Conservation (phyloP, 2,329 filamentous ascomycete genomes). For the Colletotrichum zoysiae region DNA sequence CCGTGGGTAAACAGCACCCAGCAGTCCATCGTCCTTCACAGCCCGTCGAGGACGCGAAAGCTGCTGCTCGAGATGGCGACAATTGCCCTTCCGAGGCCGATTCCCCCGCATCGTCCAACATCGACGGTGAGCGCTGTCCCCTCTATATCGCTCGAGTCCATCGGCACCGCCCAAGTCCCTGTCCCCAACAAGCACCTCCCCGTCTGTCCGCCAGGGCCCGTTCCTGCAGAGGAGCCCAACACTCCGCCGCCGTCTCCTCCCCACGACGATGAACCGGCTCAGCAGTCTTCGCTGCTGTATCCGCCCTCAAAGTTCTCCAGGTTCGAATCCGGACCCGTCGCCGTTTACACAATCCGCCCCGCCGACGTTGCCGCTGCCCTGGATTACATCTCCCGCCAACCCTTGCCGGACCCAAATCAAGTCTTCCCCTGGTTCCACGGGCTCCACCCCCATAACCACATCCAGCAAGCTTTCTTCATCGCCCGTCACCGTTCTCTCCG, state of each 20-base stretch:
- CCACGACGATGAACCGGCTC: constrained; percentile 64
- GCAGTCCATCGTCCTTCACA: constrained; percentile 1
- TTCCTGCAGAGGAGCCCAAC: constrained; percentile 64
- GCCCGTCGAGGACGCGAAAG: not conserved
- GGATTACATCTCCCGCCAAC: constrained; percentile 81
- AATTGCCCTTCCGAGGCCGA: constrained; percentile 64
- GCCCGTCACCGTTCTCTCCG: constrained; percentile 79
- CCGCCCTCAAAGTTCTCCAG: constrained; percentile 75
- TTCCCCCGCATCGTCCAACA: constrained; percentile 59
- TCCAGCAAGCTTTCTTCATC: constrained; percentile 91
- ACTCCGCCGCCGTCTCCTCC: constrained; percentile 72
- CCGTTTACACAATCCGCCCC: constrained; percentile 80
- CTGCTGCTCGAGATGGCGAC: constrained; percentile 61
- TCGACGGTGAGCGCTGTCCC: constrained; percentile 52
- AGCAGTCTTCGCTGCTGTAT: constrained; percentile 78
- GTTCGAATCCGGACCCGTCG: constrained; percentile 64
- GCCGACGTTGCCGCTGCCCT: constrained; percentile 78
- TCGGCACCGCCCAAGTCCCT: constrained; percentile 50
- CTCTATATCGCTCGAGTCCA: constrained; percentile 52
- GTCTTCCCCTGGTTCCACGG: constrained; percentile 98
- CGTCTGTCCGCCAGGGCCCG: constrained; percentile 86
- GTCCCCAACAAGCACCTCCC: constrained; percentile 92
- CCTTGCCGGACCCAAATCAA: constrained; percentile 84
- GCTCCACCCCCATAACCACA: constrained; percentile 86
- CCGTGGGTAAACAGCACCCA: constrained; percentile 7